Base-by-base conservation (phyloP, 2,329 filamentous ascomycete genomes). In the Diaporthe sp. region DNA sequence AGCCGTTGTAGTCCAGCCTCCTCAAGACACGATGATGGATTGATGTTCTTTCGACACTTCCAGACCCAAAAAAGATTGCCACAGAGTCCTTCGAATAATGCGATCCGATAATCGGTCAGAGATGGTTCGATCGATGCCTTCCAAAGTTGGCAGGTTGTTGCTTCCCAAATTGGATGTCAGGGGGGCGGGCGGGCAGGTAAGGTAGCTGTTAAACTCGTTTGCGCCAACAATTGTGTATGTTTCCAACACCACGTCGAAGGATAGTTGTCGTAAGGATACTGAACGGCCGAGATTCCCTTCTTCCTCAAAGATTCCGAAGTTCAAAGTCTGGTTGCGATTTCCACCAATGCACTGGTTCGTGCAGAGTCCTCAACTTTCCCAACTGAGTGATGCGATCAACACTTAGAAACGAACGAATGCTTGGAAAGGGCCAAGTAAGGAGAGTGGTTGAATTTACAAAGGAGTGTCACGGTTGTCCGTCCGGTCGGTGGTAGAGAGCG, bases 341-440 rank as follows among this genome's bases (percentile, higher is more conserved):
- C 71, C 71, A 62, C 71, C 53, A 46, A 72, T n/a, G 37, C 53
- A 37, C 58, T 58, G 58, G 31, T 55, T 28, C 19, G 46, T 44
- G 25, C 31, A 61, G 65, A 31, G 17, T 49, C 53, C 37, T 42
- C 49, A 53, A 73, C 61, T 46, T 74, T 51, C 25, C 25, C 42
- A 74, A 74, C 74, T 58, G 72, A 73, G 72, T 67, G 76, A 73
- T 77, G 76, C 76, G 76, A 75, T 76, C 75, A 76, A 76, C 75
- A 77, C 76, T 73, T 72, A 31, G 67, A 71, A 76, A 65, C 42
- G 71, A 77, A 73, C 55, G 74, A 25, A 70, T 71, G 39, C 19
- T 55, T 62, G 13, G n/a, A 71, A 39, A 25, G 13, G 15, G 28
- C 46, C 73, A 76, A 72, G 70, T 72, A 73, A 55, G 71, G 71